A percentile compares a stretch with the other conserved stretches of the same genome.
phyloP scores from a whole-genome alignment of 371 early-diverging fungal species.

The Mortierella sp. region DNA sequence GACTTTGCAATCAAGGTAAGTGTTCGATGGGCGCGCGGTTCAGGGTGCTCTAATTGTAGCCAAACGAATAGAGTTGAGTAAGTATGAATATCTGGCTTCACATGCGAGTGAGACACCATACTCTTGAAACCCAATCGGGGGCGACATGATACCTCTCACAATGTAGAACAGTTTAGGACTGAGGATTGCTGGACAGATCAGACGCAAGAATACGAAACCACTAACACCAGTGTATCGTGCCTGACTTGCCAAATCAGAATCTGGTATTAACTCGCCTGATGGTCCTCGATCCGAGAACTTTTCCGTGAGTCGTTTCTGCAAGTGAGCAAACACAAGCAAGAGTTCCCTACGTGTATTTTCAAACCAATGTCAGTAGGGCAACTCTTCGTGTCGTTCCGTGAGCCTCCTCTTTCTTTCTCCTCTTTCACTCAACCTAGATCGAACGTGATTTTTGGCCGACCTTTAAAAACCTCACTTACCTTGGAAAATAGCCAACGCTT shows the following conservation, averaged over 20 bases:
- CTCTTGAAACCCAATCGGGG: background rate
- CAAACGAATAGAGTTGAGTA: background rate
- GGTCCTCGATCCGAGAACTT: conserved; percentile 30
- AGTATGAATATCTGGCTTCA: background rate
- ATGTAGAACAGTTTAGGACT: conserved; percentile 84
- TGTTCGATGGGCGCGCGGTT: conserved; percentile 70
- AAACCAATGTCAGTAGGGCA: no score
- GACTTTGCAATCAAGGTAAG: conserved; percentile 85
- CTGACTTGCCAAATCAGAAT: conserved; percentile 19
- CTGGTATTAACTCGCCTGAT: conserved; percentile 2
- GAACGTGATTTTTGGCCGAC: no score
- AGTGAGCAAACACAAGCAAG: conserved; percentile 59
- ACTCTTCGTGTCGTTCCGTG: no score
- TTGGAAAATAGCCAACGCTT: conserved; percentile 55
- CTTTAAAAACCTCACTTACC: conserved; percentile 11
- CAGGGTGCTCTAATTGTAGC: conserved; percentile 66
- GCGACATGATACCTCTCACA: conserved; percentile 57
- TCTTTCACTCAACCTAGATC: no score
- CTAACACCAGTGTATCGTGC: conserved; percentile 58
- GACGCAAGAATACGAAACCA: conserved; percentile 84
- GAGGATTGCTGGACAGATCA: conserved; percentile 88
- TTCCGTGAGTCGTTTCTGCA: conserved; percentile 56
- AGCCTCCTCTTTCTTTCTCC: no score
- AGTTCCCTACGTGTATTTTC: conserved; percentile 22
- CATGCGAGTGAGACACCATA: background rate